These are phyloP conservation scores for Fennellomyces sp. DNA, from an alignment of 371 early-diverging fungal genomes.

Conservation along the genomic window DNA sequence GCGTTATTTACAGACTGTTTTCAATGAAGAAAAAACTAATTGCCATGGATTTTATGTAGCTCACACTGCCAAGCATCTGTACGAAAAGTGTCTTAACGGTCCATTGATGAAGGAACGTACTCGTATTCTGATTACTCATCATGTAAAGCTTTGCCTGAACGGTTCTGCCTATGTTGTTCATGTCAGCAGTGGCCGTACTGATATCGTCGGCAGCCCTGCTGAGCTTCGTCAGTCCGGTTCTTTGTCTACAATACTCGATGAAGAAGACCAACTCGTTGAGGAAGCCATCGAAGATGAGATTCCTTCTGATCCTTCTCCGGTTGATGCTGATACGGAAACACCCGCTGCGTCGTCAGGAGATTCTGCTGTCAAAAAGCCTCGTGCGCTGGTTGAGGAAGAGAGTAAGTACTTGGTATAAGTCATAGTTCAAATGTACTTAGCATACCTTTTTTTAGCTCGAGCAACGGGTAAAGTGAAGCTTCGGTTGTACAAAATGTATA, in stretches of 20 bases:
- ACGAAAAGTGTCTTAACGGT: slow-evolving; percentile 70
- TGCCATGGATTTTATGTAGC: slow-evolving; percentile 26
- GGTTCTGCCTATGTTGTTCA: slow-evolving; percentile 68
- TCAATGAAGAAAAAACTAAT: not conserved
- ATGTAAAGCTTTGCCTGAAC: slow-evolving; percentile 76
- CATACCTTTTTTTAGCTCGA: slow-evolving; percentile 23
- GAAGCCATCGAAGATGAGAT: slow-evolving; percentile 24
- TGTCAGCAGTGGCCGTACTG: slow-evolving; percentile 59
- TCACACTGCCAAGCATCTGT: slow-evolving; percentile 88
- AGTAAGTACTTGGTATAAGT: slow-evolving; percentile 10
- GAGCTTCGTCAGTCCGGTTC: slow-evolving; percentile 48
- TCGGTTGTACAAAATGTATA: slow-evolving; percentile 51
- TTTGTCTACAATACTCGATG: slow-evolving; percentile 39
- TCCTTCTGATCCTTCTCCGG: not conserved
- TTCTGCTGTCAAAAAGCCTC: slow-evolving; percentile 13
- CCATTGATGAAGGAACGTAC: slow-evolving; percentile 78
- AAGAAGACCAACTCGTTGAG: slow-evolving; percentile 39
- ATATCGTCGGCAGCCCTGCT: slow-evolving; percentile 41
- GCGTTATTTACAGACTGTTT: not conserved
- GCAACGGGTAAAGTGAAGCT: slow-evolving; percentile 56
- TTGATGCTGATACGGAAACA: not conserved
- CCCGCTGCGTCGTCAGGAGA: not conserved
- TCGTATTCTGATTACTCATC: slow-evolving; percentile 87
- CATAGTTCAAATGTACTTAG: not conserved
- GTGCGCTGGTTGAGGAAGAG: slow-evolving; percentile 41